These are phyloP conservation scores for Asterionellopsis glacialis DNA, from an alignment of 108 stramenopile species.

Conservation along the genomic window DNA sequence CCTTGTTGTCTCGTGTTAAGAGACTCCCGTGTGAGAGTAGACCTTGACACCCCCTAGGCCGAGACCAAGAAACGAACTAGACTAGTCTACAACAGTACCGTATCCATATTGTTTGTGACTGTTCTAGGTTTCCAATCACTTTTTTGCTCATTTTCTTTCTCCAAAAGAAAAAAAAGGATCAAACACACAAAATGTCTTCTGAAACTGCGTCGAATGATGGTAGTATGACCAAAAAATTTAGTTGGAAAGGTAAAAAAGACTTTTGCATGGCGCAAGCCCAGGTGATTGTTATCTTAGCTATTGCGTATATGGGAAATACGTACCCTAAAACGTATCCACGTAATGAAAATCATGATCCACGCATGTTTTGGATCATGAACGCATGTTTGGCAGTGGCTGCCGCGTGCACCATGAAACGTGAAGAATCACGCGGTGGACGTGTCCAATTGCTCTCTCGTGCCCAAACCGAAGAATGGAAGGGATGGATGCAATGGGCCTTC, in stretches of 20 bases:
- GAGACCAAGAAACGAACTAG: no score
- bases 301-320: constrained; percentile 50
- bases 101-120: no score
- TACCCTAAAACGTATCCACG: constrained; percentile 55
- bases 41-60: no score
- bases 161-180: no score
- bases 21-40: no score
- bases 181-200: no score
- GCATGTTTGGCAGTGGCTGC: constrained; percentile 30
- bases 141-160: no score
- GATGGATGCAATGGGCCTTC: constrained; percentile 93
- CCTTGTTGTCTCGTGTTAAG: no score
- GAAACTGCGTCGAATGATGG: no score
- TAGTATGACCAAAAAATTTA: no score
- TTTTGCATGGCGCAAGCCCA: constrained; percentile 48
- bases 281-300: constrained; percentile 36
- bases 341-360: constrained; percentile 57
- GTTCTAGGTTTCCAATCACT: no score
- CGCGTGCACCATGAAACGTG: constrained; percentile 31
- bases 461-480: constrained; percentile 93
- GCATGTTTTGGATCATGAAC: constrained; percentile 61
- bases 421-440: constrained; percentile 27
- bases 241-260: constrained; percentile 22
- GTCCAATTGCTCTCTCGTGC: constrained; percentile 50
- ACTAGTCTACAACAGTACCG: no score